Evolutionary conservation across 2,329 filamentous ascomycete genomes (phyloP), one percentile per base, ranked within the genome.

Genomic region (Alternaria brassicicola): DNA sequence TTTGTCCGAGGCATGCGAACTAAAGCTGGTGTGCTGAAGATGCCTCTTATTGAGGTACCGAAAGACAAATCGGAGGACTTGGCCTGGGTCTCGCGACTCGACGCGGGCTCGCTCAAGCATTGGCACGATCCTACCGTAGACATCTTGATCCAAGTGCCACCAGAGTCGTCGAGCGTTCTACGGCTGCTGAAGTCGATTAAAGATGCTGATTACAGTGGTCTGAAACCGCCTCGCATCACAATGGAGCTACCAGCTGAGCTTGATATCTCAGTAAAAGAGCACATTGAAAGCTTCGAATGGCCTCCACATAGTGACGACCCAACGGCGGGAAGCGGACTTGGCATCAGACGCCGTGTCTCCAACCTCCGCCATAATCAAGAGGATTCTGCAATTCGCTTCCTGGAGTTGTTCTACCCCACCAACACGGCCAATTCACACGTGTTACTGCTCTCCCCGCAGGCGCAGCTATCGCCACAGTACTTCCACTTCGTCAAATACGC

Each of bases 341-440:
- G 87, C 0, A 79, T 98, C 17, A 87, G 90, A 25, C 92, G 91
- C 62, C 89, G 92, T 28, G 88, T 97, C 41, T 81, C 86, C 10
- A 82, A 82, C 35, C 80, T 84, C 46, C 81, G 81, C 45, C 70
- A 89, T 61, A 87, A 82, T 6, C 83, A 90, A 41, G 87, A 90
- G 63, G 89, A 93, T 66, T 88, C 89, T 55, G 88, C 92, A 0
- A 81, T 89, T 15, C 87, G 89, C 23, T 91, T 94, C 57, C 79
- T 97, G 5, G 93, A 98, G 78, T 90, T 91, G 0, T 97, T 96
- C 75, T 98, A 93, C 83, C 93, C 95, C 2, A 79, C 81, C 3
- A 82, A 87, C 57, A 82, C 87, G 5, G 73, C 76, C 2, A 78
- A 86, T 51, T 88, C 89, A 9, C 92, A 97, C 74, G 86, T 97